These are phyloP conservation scores for Petunia hybrid DNA, from an alignment of 305 asterid species.

Conservation along the genomic window DNA sequence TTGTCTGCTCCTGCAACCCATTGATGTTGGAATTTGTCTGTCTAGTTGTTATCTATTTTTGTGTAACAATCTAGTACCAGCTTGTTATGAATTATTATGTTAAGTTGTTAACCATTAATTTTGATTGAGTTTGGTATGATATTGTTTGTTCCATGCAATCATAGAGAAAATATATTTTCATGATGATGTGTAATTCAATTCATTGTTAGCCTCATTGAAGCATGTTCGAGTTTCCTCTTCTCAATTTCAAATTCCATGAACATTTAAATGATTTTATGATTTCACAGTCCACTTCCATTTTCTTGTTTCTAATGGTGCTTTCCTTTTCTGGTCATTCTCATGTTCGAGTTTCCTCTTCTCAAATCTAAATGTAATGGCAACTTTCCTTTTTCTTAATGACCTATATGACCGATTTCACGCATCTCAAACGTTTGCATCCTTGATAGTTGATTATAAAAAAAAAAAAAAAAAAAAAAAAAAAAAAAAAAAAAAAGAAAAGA, in stretches of 20 bases:
- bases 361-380: neutral
- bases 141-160: neutral
- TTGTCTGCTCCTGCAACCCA: conserved; percentile 14
- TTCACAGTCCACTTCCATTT: neutral
- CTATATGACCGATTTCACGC: neutral
- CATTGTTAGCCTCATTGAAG: neutral
- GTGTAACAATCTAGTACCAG: neutral
- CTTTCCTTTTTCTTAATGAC: neutral
- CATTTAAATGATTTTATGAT: neutral
- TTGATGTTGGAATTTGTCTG: conserved; percentile 16
- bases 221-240: conserved; percentile 24
- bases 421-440: neutral
- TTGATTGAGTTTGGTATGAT: neutral
- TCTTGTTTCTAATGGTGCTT: neutral
- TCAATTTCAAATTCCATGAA: neutral
- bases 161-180: neutral
- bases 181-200: neutral
- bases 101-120: neutral
- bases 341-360: neutral
- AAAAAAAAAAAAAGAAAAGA: too few relatives aligned
- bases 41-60: neutral
- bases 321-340: neutral
- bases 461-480: too few relatives aligned
- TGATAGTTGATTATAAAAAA: too few relatives aligned
- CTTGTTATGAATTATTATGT: conserved; percentile 11